Percentiles rank a stretch among this genome's conserved stretches.
phyloP scores from a whole-genome alignment of 2,329 filamentous ascomycete genomes.

The Chaetomium sp. region DNA sequence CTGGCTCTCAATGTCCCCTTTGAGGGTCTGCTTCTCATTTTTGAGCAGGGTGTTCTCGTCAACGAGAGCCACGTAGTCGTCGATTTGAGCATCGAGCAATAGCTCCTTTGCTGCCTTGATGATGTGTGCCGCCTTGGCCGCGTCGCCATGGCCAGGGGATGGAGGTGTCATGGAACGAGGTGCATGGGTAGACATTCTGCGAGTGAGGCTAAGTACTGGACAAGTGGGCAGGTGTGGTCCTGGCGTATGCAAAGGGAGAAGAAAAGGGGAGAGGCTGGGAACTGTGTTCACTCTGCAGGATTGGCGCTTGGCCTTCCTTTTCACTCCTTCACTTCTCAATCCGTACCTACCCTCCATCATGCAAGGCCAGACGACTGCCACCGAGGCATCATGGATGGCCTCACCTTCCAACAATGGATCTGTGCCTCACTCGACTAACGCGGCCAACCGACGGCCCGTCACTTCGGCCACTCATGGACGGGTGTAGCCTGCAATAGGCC shows the following conservation, averaged over 20 bases:
- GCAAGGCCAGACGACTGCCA: not conserved
- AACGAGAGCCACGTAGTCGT: not conserved
- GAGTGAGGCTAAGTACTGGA: not conserved
- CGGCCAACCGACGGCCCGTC: slow-evolving; percentile 16
- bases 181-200: not conserved
- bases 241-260: not conserved
- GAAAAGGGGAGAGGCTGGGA: not conserved
- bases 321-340: not conserved
- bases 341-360: not conserved
- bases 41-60: not conserved
- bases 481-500: slow-evolving; percentile 16
- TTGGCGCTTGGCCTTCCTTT: not conserved
- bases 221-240: not conserved
- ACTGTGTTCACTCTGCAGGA: not conserved
- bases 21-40: not conserved
- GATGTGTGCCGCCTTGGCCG: not conserved
- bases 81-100: not conserved
- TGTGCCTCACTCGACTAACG: slow-evolving; percentile 10
- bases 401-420: slow-evolving; percentile 1
- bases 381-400: slow-evolving; percentile 1
- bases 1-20: not conserved
- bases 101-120: not conserved
- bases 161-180: not conserved
- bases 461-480: slow-evolving; percentile 19
- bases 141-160: not conserved